Evolutionary conservation across 768 basidiomycete genomes (phyloP).

Genomic region (Tylopilus cervinicoccineus): DNA sequence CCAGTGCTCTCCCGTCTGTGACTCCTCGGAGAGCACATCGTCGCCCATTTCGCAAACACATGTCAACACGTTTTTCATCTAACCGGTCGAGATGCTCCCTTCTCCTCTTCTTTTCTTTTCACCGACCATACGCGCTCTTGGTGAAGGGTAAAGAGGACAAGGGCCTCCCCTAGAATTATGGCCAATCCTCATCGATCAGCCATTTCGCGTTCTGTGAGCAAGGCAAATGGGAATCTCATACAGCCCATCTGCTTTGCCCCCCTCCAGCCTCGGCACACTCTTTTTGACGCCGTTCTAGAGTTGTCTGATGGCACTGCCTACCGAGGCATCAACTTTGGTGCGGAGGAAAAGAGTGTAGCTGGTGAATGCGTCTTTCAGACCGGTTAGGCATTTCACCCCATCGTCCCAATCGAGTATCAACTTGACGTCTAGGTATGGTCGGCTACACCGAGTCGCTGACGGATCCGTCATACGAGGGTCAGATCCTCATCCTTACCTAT

Average conservation of each 20-base stretch:
- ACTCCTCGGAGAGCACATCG: too few relatives aligned
- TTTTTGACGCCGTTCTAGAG: conserved; percentile 73
- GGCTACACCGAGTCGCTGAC: conserved; percentile 98
- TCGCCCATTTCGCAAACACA: conserved; percentile 16
- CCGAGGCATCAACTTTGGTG: conserved; percentile 91
- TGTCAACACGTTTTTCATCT: conserved; percentile 19
- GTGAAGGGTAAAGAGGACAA: conserved; percentile 49
- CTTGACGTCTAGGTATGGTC: conserved; percentile 77
- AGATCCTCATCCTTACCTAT: conserved; percentile 96
- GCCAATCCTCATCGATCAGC: conserved; percentile 35
- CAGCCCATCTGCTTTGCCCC: conserved; percentile 35
- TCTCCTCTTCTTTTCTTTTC: conserved; percentile 44
- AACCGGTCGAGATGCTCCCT: conserved; percentile 11
- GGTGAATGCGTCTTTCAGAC: conserved; percentile 99
- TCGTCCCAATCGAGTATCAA: conserved; percentile 14
- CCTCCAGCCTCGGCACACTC: conserved; percentile 17
- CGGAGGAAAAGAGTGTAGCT: conserved; percentile 82
- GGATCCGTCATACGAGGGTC: conserved; percentile 97
- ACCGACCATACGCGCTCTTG: conserved; percentile 39
- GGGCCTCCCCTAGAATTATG: conserved; percentile 11
- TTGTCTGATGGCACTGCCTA: conserved; percentile 86
- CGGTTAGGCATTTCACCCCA: conserved; percentile 50
- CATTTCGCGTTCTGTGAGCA: conserved; percentile 44
- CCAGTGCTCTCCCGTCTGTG: not conserved
- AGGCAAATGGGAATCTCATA: conserved; percentile 31